Percentiles rank a stretch among this genome's conserved stretches.
phyloP scores from a whole-genome alignment of 345 rosid species.

The Pistacia integerrima region DNA sequence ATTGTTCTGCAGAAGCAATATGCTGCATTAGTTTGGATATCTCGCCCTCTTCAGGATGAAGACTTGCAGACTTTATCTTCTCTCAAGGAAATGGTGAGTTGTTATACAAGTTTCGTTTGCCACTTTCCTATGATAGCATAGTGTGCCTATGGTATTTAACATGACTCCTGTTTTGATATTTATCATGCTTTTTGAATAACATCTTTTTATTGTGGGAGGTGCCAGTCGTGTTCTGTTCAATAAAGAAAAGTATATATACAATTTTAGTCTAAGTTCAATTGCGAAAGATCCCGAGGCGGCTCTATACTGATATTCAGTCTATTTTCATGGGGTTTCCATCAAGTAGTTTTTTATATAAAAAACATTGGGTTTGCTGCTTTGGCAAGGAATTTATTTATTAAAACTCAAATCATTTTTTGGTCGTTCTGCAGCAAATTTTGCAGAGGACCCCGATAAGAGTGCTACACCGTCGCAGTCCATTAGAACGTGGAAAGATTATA shows the following conservation, averaged over 20 bases:
- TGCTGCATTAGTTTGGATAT: constrained; percentile 91
- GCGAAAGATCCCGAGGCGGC: background rate
- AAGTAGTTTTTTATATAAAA: too few relatives aligned
- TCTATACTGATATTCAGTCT: background rate
- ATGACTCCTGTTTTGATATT: background rate
- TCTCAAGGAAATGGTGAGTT: constrained; percentile 64
- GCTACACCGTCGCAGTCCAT: constrained; percentile 95
- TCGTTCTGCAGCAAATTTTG: constrained; percentile 52
- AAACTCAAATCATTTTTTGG: too few relatives aligned
- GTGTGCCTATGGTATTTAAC: background rate
- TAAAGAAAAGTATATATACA: too few relatives aligned
- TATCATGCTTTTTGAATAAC: background rate
- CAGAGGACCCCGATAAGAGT: constrained; percentile 93
- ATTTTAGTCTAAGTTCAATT: background rate
- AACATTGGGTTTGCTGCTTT: background rate
- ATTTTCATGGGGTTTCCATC: background rate
- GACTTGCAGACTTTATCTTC: constrained; percentile 59
- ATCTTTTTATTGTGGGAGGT: too few relatives aligned
- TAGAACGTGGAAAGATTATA: constrained; percentile 78
- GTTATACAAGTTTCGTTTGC: constrained; percentile 4
- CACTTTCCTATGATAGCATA: background rate
- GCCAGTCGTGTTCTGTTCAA: too few relatives aligned
- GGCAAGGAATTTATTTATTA: background rate
- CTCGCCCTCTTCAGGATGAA: constrained; percentile 78
- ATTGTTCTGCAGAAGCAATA: constrained; percentile 74